Evolutionary conservation across 1,284 basidiomycete genomes (phyloP), one percentile per base, ranked within the genome.

Genomic region (Tremellales sp.): DNA sequence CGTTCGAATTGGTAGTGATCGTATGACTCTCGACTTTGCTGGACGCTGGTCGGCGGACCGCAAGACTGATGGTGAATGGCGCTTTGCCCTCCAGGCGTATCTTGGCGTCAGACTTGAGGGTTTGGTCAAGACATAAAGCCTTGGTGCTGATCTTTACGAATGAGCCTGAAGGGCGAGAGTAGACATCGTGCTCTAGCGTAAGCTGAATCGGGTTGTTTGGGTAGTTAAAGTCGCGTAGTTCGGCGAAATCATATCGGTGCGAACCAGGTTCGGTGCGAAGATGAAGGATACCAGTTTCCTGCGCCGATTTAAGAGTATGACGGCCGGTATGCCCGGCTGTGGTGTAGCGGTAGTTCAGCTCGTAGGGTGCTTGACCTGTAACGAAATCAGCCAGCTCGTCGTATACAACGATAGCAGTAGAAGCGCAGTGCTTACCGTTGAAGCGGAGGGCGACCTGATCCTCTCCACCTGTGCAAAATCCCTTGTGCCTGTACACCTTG

Each of bases 211-310:
- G 60, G 17, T 60, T 64, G 17, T 52, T 45, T 7, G 86, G 84
- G 72, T 96, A 97, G n/a, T 86, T 82, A 0, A 84, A 79, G 68
- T 98, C 94, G 8, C 86, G 86, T 19, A 97, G 82, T 61, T 87
- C 85, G 56, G 86, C 84, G 56, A 98, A 84, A 66, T 89, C 85
- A 70, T 97, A 97, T 64, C 82, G 85, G 66, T 93, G 87, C 49
- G 83, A 80, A 3, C 92, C 92, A 2, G 89, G 79, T 31, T 81
- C 80, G 0, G 82, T 81, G 0, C 88, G 92, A 22, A 97, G 79
- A 58, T 92, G 88, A 67, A 97, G 84, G 29, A 89, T 81, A 7
- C 88, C 87, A 19, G 80, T 81, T 13, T 82, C 78, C 66, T 92
- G 87, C 21, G 93, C 89, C 61, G 87, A 89, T 68, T 86, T 90